These are phyloP conservation scores for Hypoxylon fuscum DNA, from an alignment of 495 filamentous ascomycete genomes.

Conservation along the genomic window DNA sequence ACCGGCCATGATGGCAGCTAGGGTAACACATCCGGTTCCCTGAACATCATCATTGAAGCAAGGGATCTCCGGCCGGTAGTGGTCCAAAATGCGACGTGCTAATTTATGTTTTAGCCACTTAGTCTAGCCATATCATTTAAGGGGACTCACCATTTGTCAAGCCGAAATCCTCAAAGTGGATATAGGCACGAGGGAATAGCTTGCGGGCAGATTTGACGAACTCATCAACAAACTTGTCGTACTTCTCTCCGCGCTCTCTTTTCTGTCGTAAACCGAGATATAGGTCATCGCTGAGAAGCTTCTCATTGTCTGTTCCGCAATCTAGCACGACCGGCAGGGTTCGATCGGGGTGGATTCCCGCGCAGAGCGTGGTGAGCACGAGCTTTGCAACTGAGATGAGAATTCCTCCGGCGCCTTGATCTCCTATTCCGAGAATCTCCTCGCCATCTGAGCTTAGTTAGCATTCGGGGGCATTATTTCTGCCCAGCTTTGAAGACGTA, in stretches of 20 bases:
- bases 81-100: constrained; percentile 74
- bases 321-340: constrained; percentile 87
- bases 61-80: constrained; percentile 72
- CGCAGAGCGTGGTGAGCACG: constrained; percentile 82
- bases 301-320: constrained; percentile 84
- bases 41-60: constrained; percentile 96
- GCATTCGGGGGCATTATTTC: not conserved
- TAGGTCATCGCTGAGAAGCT: constrained; percentile 78
- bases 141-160: constrained; percentile 56
- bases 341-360: constrained; percentile 81
- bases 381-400: constrained; percentile 87
- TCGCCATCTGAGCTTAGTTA: constrained; percentile 48
- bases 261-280: constrained; percentile 79
- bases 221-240: constrained; percentile 78
- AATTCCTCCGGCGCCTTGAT: constrained; percentile 90
- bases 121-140: not conserved
- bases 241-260: constrained; percentile 73
- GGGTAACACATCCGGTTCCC: constrained; percentile 86
- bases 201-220: constrained; percentile 75
- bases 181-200: constrained; percentile 80
- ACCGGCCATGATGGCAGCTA: constrained; percentile 80
- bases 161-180: constrained; percentile 80
- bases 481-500: constrained; percentile 22
- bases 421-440: constrained; percentile 87
- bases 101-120: not conserved